A percentile compares a stretch with the other conserved stretches of the same genome.
Evolutionary conservation across 345 rosid species (phyloP).

Genomic region (Excoecaria agallocha): DNA sequence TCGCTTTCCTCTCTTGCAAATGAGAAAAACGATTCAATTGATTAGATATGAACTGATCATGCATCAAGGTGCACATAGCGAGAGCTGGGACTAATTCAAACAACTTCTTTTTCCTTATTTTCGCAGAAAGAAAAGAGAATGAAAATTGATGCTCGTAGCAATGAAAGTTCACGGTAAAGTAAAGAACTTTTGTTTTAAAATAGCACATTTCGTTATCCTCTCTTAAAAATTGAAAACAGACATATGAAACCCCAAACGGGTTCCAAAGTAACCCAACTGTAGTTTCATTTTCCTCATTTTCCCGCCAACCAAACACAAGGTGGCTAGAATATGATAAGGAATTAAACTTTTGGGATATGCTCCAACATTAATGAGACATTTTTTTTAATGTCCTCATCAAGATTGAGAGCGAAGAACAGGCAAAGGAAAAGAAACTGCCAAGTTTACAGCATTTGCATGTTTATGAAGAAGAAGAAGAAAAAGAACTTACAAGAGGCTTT

Average conservation of each 20-base stretch:
- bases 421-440: not conserved
- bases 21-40: not conserved
- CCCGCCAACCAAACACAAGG: conserved; percentile 14
- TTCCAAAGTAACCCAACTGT: not conserved
- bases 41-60: not conserved
- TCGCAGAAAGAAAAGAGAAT: conserved; percentile 6
- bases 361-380: not conserved
- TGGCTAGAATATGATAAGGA: not conserved
- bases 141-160: not conserved
- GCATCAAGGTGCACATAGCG: not conserved
- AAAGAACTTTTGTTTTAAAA: not conserved
- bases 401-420: not conserved
- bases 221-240: not conserved
- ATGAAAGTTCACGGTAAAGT: not conserved
- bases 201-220: not conserved
- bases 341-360: not conserved
- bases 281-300: conserved; percentile 1
- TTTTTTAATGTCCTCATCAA: not conserved
- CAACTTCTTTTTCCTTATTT: not conserved
- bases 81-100: not conserved
- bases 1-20: not conserved
- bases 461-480: not conserved
- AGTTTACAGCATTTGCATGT: not conserved
- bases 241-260: not conserved
- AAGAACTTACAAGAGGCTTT: conserved; percentile 8